Evolutionary conservation across 116 monocot genomes (phyloP).

Genomic region (Dioscorea cayenensis): DNA sequence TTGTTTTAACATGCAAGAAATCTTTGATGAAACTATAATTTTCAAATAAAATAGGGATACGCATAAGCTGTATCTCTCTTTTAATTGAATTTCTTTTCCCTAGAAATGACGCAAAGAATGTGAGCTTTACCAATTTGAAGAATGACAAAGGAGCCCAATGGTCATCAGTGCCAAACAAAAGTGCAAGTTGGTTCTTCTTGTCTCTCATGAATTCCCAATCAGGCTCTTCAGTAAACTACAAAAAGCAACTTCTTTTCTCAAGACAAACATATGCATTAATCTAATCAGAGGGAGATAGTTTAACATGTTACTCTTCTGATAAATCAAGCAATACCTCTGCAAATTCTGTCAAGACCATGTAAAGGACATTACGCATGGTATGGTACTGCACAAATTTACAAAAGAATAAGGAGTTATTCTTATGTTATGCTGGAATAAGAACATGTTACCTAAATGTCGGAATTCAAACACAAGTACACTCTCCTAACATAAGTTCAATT

Average conservation of each 20-base stretch:
- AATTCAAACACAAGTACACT: too few species aligned
- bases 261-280: background rate
- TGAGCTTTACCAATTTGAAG: constrained; percentile 54
- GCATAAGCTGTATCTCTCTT: background rate
- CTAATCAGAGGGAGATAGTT: too few species aligned
- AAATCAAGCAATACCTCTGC: constrained; percentile 36
- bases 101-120: background rate
- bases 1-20: too few species aligned
- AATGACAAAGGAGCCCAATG: constrained; percentile 86
- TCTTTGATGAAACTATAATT: too few species aligned
- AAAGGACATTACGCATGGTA: constrained; percentile 86
- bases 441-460: too few species aligned
- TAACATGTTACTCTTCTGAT: background rate
- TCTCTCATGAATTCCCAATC: constrained; percentile 80
- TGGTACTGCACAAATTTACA: constrained; percentile 55
- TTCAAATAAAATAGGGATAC: background rate
- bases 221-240: constrained; percentile 64
- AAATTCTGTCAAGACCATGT: constrained; percentile 88
- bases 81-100: background rate
- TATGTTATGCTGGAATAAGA: too few species aligned
- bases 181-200: constrained; percentile 48
- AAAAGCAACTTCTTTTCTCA: background rate
- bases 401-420: background rate
- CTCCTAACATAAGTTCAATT: background rate
- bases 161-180: constrained; percentile 81